Evolutionary conservation across 371 early-diverging fungal genomes (phyloP).

Genomic region (Rhizopus delemar): DNA sequence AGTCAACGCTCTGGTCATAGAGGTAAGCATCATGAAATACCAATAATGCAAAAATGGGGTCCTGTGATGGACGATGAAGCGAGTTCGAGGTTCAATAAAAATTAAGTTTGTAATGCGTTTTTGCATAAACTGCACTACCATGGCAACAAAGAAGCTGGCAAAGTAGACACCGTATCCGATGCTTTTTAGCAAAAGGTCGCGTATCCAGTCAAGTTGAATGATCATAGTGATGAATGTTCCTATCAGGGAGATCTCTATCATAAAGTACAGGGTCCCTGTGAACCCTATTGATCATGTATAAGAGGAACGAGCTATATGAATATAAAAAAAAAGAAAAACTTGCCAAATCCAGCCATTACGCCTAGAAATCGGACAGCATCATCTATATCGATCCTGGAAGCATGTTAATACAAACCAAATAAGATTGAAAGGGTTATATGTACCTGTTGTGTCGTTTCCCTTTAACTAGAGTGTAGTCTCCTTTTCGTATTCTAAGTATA

Average conservation of each 20-base stretch:
- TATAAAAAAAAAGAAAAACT: neutral
- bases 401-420: neutral
- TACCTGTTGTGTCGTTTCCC: constrained; percentile 49
- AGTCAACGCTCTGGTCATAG: constrained; percentile 53
- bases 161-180: constrained; percentile 49
- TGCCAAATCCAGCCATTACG: constrained; percentile 51
- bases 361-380: constrained; percentile 54
- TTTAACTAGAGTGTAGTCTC: constrained; percentile 49
- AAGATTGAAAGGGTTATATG: neutral
- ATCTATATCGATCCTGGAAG: constrained; percentile 44
- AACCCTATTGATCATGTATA: constrained; percentile 29
- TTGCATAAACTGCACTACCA: constrained; percentile 47
- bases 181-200: constrained; percentile 33
- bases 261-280: constrained; percentile 49
- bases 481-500: constrained; percentile 39
- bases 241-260: constrained; percentile 43
- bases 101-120: constrained; percentile 42
- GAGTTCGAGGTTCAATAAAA: constrained; percentile 36
- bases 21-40: constrained; percentile 56
- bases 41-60: constrained; percentile 50
- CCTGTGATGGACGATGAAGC: constrained; percentile 40
- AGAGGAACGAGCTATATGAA: neutral
- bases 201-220: constrained; percentile 34
- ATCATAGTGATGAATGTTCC: constrained; percentile 34
- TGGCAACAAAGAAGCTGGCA: constrained; percentile 48